Evolutionary conservation across 192 early-diverging fungal species (phyloP).

Genomic region (Coemansia sp.): DNA sequence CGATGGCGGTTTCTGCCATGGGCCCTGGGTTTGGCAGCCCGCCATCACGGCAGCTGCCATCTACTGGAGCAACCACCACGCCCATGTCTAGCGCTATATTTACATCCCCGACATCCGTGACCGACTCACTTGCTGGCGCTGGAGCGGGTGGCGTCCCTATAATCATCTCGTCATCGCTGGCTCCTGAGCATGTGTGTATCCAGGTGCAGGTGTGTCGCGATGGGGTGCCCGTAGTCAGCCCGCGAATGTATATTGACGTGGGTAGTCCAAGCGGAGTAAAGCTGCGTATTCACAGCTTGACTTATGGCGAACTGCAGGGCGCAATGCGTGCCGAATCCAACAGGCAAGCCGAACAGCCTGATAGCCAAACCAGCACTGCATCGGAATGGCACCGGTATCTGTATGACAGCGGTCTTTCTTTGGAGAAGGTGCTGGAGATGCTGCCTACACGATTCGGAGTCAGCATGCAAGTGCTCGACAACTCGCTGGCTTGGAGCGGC

Average conservation of each 20-base stretch:
- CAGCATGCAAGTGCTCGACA: conserved; percentile 87
- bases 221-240: conserved; percentile 80
- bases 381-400: conserved; percentile 40
- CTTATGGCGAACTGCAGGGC: conserved; percentile 48
- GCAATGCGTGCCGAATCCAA: conserved; percentile 8
- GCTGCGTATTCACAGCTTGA: conserved; percentile 45
- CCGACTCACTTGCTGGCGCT: conserved; percentile 20
- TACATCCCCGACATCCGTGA: conserved; percentile 34
- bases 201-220: conserved; percentile 90
- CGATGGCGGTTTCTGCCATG: background rate
- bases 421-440: conserved; percentile 48
- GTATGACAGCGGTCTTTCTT: conserved; percentile 35
- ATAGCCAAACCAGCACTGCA: conserved; percentile 19
- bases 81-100: conserved; percentile 27
- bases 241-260: conserved; percentile 49
- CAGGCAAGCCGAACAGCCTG: conserved; percentile 11
- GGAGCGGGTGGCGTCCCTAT: conserved; percentile 22
- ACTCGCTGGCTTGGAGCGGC: conserved; percentile 63
- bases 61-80: conserved; percentile 20
- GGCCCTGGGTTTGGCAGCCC: conserved; percentile 11
- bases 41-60: conserved; percentile 11
- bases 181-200: conserved; percentile 86
- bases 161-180: conserved; percentile 58
- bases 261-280: conserved; percentile 29
- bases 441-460: conserved; percentile 72